Percentiles rank a stretch among this genome's conserved stretches.
These are phyloP conservation scores for Sugiyamaella lignohabitans DNA, from an alignment of 805 yeast species.

Conservation along the genomic window DNA sequence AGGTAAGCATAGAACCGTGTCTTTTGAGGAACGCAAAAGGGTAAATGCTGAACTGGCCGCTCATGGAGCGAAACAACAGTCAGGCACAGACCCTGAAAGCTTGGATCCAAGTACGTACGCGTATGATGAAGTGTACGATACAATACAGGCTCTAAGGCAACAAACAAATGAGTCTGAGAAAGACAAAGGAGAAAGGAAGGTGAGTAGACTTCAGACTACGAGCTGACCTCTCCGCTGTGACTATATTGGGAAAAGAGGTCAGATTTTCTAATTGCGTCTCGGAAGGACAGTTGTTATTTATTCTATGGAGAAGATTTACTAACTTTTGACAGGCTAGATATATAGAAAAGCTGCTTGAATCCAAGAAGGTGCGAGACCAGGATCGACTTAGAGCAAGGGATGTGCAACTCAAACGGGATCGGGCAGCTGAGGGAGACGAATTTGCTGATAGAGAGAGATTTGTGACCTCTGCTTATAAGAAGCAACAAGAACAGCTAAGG, in stretches of 20 bases:
- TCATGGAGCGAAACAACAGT: conserved; percentile 9
- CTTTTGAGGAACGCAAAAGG: background rate
- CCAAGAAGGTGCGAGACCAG: conserved; percentile 40
- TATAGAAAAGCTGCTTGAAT: conserved; percentile 38
- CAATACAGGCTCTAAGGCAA: conserved; percentile 30
- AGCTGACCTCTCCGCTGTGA: too few species aligned
- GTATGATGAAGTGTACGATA: conserved; percentile 45
- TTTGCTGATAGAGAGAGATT: conserved; percentile 39
- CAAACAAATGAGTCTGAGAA: conserved; percentile 2
- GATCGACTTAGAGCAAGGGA: conserved; percentile 41
- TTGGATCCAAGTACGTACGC: conserved; percentile 27
- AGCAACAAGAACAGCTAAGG: conserved; percentile 31
- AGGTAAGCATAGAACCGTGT: conserved; percentile 9
- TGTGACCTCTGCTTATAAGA: conserved; percentile 43
- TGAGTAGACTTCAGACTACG: too few species aligned
- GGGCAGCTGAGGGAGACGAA: conserved; percentile 37
- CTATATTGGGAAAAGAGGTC: too few species aligned
- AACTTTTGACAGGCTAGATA: conserved; percentile 29
- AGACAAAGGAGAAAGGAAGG: conserved; percentile 13
- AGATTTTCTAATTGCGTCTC: too few species aligned
- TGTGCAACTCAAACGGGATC: conserved; percentile 33
- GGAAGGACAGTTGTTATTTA: too few species aligned
- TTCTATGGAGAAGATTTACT: background rate
- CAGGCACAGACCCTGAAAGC: conserved; percentile 6
- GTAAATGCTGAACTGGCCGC: conserved; percentile 11